Evolutionary conservation across 441 rosid genomes (phyloP).

Genomic region (Caryocar brasiliense): DNA sequence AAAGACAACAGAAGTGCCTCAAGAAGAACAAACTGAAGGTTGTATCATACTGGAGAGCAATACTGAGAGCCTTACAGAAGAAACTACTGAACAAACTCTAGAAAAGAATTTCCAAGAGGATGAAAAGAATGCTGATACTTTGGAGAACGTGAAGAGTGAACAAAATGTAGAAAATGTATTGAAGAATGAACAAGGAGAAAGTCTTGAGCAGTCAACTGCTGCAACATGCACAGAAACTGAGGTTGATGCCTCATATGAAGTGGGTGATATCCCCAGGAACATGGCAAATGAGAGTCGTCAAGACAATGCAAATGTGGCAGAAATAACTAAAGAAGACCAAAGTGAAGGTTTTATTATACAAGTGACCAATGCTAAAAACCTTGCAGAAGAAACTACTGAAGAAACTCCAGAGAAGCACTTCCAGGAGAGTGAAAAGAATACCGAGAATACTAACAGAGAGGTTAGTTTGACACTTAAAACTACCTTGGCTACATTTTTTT

Average conservation of each 20-base stretch:
- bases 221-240: too few relatives aligned
- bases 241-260: too few relatives aligned
- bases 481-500: not conserved
- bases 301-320: too few relatives aligned
- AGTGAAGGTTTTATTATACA: not conserved
- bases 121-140: not conserved
- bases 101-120: slow-evolving; percentile 7
- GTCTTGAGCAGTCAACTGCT: too few relatives aligned
- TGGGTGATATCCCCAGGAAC: too few relatives aligned
- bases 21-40: slow-evolving; percentile 13
- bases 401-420: slow-evolving; percentile 1
- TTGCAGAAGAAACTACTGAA: slow-evolving; percentile 10
- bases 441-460: slow-evolving; percentile 15
- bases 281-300: too few relatives aligned
- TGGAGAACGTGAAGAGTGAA: too few relatives aligned
- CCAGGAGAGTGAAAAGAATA: not conserved
- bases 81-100: slow-evolving; percentile 2
- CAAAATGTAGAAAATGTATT: too few relatives aligned
- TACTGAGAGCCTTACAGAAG: slow-evolving; percentile 2
- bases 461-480: slow-evolving; percentile 6
- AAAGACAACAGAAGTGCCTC: slow-evolving; percentile 3
- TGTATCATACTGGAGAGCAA: slow-evolving; percentile 1
- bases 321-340: slow-evolving; percentile 11
- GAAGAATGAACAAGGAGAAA: too few relatives aligned
- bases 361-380: slow-evolving; percentile 2